Evolutionary conservation across 2,329 filamentous ascomycete species (phyloP).

Genomic region (Xylariaceae sp.): DNA sequence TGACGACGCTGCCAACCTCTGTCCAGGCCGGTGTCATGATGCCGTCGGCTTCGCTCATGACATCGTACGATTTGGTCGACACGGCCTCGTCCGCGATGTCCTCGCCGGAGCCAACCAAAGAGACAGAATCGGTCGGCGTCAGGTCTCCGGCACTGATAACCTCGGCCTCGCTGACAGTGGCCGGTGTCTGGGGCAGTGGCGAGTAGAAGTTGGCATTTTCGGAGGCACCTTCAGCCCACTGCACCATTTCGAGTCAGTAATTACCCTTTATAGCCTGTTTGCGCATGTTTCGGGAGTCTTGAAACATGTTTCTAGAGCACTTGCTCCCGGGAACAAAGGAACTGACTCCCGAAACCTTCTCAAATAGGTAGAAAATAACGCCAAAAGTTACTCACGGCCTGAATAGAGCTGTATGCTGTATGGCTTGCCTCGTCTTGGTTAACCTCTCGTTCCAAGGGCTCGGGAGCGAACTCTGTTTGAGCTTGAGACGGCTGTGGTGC

Average conservation of each 20-base stretch:
- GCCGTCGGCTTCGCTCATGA: conserved; percentile 59
- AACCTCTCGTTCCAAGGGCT: conserved; percentile 37
- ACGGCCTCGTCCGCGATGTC: conserved; percentile 44
- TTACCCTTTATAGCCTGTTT: no score
- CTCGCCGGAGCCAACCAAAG: conserved; percentile 50
- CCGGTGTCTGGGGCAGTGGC: conserved; percentile 53
- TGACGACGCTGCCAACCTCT: conserved; percentile 62
- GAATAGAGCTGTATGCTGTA: conserved; percentile 58
- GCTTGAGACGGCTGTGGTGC: conserved; percentile 8
- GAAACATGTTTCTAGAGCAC: no score
- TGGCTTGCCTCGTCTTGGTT: conserved; percentile 38
- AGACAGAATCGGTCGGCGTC: conserved; percentile 59
- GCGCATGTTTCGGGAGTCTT: no score
- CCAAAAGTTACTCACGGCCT: no score
- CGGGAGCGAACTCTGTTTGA: conserved; percentile 20
- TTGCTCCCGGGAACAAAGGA: no score
- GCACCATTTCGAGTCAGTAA: no score
- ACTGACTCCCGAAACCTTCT: no score
- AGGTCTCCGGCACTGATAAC: conserved; percentile 51
- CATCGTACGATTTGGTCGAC: conserved; percentile 46
- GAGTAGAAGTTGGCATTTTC: conserved; percentile 55
- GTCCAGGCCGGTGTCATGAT: conserved; percentile 63
- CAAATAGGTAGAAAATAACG: no score
- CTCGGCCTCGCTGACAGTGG: conserved; percentile 51
- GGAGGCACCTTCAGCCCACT: conserved; percentile 60